These are phyloP conservation scores for Colletotrichum destructivum DNA, from an alignment of 2,329 filamentous ascomycete species.

Conservation along the genomic window DNA sequence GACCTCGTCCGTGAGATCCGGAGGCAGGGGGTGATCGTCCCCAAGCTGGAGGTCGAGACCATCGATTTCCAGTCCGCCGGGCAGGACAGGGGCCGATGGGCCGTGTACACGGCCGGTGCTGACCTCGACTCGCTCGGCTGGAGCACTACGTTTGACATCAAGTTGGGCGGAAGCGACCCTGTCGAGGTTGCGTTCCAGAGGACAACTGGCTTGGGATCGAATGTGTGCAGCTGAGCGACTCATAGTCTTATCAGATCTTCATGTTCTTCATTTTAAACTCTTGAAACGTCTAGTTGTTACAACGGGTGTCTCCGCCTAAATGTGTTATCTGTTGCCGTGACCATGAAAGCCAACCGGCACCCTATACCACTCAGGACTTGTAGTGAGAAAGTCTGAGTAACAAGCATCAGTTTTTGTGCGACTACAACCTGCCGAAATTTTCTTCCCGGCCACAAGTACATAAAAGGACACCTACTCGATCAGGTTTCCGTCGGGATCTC, in stretches of 20 bases:
- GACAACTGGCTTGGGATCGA: not conserved
- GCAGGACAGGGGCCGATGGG: constrained; percentile 28
- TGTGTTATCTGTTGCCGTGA: not conserved
- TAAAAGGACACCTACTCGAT: constrained; percentile 66
- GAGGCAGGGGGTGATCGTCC: constrained; percentile 37
- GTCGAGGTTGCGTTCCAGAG: constrained; percentile 26
- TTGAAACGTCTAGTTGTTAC: not conserved
- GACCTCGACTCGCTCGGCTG: constrained; percentile 16
- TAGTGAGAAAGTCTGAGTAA: constrained; percentile 17
- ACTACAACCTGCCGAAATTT: not conserved
- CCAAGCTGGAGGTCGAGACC: constrained; percentile 29
- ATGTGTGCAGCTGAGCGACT: constrained; percentile 16
- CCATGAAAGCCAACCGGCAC: not conserved
- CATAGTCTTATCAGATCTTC: not conserved
- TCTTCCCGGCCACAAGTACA: too few relatives aligned
- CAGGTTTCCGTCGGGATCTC: constrained; percentile 74
- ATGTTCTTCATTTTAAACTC: not conserved
- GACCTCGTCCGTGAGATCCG: constrained; percentile 32
- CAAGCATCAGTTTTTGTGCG: not conserved
- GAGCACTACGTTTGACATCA: constrained; percentile 39
- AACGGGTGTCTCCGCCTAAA: not conserved
- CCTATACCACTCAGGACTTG: not conserved
- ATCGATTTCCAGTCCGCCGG: constrained; percentile 31
- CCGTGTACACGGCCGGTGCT: constrained; percentile 24
- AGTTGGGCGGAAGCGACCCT: constrained; percentile 22